Base-by-base conservation (phyloP, 2,329 filamentous ascomycete species). In the Cercospora canescens region DNA sequence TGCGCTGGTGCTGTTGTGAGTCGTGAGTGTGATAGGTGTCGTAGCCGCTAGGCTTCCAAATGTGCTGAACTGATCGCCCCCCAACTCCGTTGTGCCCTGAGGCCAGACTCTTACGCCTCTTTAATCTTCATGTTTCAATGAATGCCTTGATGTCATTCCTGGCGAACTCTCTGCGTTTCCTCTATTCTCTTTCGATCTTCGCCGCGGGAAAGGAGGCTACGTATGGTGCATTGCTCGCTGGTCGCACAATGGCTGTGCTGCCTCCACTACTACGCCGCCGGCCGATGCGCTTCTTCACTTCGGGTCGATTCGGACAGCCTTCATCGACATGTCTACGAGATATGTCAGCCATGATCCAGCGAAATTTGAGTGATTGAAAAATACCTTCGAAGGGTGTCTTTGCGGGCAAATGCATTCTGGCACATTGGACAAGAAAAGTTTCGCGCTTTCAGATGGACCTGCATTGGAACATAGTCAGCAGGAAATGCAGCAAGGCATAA, bases 341-440 rank as follows among this genome's bases (percentile, higher is more conserved):
- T 4, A 37, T 32, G 45, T 62, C 35, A 65, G 28, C 45, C 26
- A 45, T 60, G 6, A 63, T 26, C n/a, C 26, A 18, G 50, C 30
- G 30, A 62, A 28, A 34, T 21, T 32, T 32, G 30, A 6, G 18
- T 7, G 21, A 28, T 32, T 54, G 30, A 39, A 26, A 67, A 84
- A 79, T 79, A 92, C 91, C 92, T 90, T 79, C 88, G 82, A n/a
- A 95, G 82, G 1, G 92, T 95, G 74, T 96, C 92, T 76, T 93
- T 93, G 52, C 92, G 86, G 28, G 91, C 89, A 81, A 96, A 96
- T 48, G 85, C 83, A 62, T 87, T 85, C 34, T 85, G 85, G 75
- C 92, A 96, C 67, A 88, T 88, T 67, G 88, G 84, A 75, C 92
- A 96, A 66, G 83, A 83, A 77, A 89, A 88, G 71, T 89, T 89